Evolutionary conservation across 345 rosid species (phyloP).

Genomic region (Acer campestre): DNA sequence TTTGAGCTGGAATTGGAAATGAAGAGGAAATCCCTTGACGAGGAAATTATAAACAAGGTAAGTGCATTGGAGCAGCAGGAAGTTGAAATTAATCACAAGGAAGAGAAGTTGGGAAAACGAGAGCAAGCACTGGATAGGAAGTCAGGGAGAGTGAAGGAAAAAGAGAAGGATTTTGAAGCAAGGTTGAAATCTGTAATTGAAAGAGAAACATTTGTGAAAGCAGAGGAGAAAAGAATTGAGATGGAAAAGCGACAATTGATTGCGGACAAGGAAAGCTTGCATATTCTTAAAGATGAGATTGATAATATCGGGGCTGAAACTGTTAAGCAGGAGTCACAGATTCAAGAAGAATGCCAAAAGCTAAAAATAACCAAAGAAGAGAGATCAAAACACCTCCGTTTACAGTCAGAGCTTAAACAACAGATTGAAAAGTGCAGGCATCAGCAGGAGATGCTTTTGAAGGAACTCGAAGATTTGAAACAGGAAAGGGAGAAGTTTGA

Average conservation of each 20-base stretch:
- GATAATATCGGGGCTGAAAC: conserved; percentile 64
- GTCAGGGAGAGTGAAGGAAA: conserved; percentile 64
- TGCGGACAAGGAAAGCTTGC: conserved; percentile 54
- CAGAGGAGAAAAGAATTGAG: conserved; percentile 63
- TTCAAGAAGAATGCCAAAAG: conserved; percentile 55
- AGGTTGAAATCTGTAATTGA: conserved; percentile 57
- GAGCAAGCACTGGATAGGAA: conserved; percentile 57
- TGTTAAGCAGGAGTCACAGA: conserved; percentile 55
- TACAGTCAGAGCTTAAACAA: conserved; percentile 66
- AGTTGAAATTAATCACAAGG: conserved; percentile 52
- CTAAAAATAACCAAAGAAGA: conserved; percentile 61
- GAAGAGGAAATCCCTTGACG: conserved; percentile 56
- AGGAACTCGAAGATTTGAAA: conserved; percentile 66
- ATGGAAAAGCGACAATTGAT: conserved; percentile 52
- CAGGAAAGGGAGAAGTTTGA: conserved; percentile 71
- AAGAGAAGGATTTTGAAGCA: conserved; percentile 68
- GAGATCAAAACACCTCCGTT: conserved; percentile 59
- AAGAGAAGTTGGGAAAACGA: conserved; percentile 57
- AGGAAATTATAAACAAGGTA: conserved; percentile 55
- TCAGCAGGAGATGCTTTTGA: conserved; percentile 62
- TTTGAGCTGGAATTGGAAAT: conserved; percentile 62
- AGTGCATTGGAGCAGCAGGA: conserved; percentile 49
- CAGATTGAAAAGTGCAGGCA: conserved; percentile 57
- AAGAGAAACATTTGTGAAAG: conserved; percentile 55
- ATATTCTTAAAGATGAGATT: conserved; percentile 58